Base-by-base conservation (phyloP, 352 stramenopile genomes). In the Pythium phragmitis region DNA sequence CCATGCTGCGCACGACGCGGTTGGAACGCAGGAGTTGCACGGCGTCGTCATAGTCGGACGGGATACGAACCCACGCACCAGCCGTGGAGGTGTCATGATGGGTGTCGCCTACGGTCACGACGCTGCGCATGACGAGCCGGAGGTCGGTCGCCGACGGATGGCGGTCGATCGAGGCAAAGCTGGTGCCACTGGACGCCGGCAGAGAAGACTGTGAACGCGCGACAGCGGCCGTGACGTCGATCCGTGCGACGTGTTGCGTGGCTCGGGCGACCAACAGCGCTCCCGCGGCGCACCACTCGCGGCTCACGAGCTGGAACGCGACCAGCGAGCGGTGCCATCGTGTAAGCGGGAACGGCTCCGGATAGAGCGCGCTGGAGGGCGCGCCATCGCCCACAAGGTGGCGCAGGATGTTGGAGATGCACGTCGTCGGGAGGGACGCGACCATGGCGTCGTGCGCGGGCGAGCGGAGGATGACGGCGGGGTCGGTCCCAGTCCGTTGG, bases 111-210 rank as follows among this genome's bases (percentile, higher is more conserved):
- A 63, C 30, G 7, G 46, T 63, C 8, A 63, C 46, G 57, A 63
- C 34, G 47, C 50, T 57, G 13, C 57, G 57, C 47, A 63, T 42
- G n/a, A 57, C 13, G 41, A 63, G 57, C 48, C 57, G 57, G 8
- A 63, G 41, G 7, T 63, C 57, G 13, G 19, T 39, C 11, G 57
- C 57, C 5, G 14, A 41, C 7, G 23, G 19, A 16, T 63, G 46
- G 30, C 12, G 19, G 34, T 54, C 30, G 33, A 63, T 21, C 16
- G 30, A 16, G 1, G 8, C 21, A 19, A 23, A 23, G 7, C 19
- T 33, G 17, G 2, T 33, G 26, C 12, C 34, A 39, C 11, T 39
- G 26, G 26, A 30, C 26, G 26, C 26, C 26, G 26, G 26, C 34
- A 39, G 34, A 6, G 34, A 13, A 39, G 34, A 39, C 34, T 39